Percentiles rank a stretch among this genome's conserved stretches.
phyloP scores from a whole-genome alignment of 2,329 filamentous ascomycete species.

The Fusarium annulatum region DNA sequence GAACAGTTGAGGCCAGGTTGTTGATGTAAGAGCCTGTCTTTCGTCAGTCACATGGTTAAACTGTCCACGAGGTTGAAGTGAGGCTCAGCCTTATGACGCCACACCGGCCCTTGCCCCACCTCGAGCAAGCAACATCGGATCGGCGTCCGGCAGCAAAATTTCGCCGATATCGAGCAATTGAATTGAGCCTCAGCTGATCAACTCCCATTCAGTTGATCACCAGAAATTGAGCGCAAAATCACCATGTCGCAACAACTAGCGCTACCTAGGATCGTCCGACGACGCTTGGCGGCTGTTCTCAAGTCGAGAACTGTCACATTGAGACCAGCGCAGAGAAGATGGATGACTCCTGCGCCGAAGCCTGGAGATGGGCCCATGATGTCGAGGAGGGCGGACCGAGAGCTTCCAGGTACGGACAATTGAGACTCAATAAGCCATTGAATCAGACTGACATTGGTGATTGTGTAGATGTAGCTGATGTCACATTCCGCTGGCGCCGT shows the following conservation, averaged over 20 bases:
- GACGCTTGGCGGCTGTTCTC: conserved; percentile 42
- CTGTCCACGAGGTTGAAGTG: conserved; percentile 15
- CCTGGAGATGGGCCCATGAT: conserved; percentile 72
- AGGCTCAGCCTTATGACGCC: conserved; percentile 47
- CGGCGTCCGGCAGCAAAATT: conserved; percentile 43
- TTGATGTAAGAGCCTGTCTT: conserved; percentile 16
- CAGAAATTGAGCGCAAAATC: background rate
- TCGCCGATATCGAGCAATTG: conserved; percentile 35
- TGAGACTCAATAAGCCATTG: background rate
- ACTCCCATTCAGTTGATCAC: background rate
- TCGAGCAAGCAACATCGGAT: background rate
- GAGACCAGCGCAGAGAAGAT: conserved; percentile 55
- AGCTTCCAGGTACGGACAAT: conserved; percentile 66
- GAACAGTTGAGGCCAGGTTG: background rate
- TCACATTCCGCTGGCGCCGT: conserved; percentile 70
- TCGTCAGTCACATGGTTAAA: conserved; percentile 42
- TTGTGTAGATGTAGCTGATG: conserved; percentile 54
- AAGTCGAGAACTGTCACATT: conserved; percentile 28
- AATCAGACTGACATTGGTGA: background rate
- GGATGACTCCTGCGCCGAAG: conserved; percentile 66
- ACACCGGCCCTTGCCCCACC: conserved; percentile 32
- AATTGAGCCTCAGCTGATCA: conserved; percentile 40
- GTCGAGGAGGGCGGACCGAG: conserved; percentile 72
- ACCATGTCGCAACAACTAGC: conserved; percentile 40
- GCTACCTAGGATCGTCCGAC: conserved; percentile 43